phyloP scores from a whole-genome alignment of 1,284 basidiomycete species.

The Ceratobasidium sp. region DNA sequence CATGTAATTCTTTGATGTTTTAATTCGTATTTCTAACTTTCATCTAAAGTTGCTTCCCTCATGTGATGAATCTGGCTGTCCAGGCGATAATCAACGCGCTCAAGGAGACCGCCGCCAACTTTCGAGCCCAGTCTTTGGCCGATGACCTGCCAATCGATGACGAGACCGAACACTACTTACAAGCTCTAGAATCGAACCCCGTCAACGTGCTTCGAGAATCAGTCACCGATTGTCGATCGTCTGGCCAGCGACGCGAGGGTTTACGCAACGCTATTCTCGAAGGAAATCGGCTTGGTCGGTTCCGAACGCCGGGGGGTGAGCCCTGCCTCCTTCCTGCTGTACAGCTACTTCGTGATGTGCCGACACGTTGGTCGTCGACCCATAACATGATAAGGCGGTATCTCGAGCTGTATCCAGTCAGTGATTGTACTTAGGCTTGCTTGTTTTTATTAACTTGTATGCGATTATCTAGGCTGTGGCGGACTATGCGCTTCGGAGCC shows the following conservation, averaged over 20 bases:
- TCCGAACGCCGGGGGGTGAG: background rate
- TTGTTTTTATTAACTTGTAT: too few species aligned
- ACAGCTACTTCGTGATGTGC: background rate
- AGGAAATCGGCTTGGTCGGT: background rate
- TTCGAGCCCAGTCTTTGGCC: background rate
- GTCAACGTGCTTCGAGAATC: background rate
- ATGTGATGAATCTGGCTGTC: conserved; percentile 26
- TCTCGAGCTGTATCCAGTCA: background rate
- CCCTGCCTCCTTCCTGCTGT: background rate
- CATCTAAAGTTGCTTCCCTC: conserved; percentile 33
- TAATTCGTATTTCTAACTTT: too few species aligned
- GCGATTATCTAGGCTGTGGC: background rate
- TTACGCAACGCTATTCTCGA: background rate
- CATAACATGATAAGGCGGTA: conserved; percentile 8
- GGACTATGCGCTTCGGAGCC: background rate
- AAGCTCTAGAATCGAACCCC: background rate
- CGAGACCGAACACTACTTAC: background rate
- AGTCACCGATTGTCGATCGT: background rate
- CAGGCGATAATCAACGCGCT: conserved; percentile 20
- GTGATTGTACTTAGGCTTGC: too few species aligned
- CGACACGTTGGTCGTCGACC: conserved; percentile 14
- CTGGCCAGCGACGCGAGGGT: background rate
- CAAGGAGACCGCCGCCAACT: background rate
- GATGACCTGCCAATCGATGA: background rate
- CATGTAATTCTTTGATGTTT: too few species aligned